phyloP scores from a whole-genome alignment of 805 yeast genomes.

The Naumovozyma castellii region DNA sequence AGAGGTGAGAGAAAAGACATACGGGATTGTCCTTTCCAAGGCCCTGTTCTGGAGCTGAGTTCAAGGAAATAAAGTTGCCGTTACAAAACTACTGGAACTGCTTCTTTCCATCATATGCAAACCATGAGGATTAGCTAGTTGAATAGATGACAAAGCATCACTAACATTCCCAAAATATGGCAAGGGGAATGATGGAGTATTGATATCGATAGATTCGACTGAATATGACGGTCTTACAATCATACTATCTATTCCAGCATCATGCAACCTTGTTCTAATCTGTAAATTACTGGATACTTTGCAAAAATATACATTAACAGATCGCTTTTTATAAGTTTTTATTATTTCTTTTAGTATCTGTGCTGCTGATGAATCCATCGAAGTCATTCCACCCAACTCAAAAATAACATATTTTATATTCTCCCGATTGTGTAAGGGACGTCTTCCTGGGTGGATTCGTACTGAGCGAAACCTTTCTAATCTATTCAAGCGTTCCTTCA shows the following conservation, averaged over 20 bases:
- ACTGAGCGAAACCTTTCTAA: conserved; percentile 72
- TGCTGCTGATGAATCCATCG: conserved; percentile 70
- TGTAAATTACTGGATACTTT: conserved; percentile 43
- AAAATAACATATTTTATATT: conserved; percentile 53
- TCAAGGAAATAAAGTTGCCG: background rate
- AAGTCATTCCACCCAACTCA: conserved; percentile 75
- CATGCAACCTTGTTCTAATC: conserved; percentile 41
- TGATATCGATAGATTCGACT: background rate
- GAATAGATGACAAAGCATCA: background rate
- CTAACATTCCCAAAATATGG: background rate
- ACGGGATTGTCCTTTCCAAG: background rate
- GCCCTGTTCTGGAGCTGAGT: background rate
- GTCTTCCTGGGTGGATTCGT: conserved; percentile 66
- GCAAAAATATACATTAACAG: conserved; percentile 49
- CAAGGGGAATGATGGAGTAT: background rate
- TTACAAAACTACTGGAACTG: background rate
- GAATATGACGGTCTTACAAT: background rate
- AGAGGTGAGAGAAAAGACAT: no score
- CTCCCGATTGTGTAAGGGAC: conserved; percentile 37
- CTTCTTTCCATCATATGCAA: background rate
- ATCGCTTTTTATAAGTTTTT: conserved; percentile 41
- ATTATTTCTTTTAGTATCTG: conserved; percentile 61
- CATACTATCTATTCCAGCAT: conserved; percentile 42
- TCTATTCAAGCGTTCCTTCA: conserved; percentile 55
- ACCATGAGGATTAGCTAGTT: background rate